phyloP scores from a whole-genome alignment of 2,329 filamentous ascomycete genomes.

The Cladosporium sp. region DNA sequence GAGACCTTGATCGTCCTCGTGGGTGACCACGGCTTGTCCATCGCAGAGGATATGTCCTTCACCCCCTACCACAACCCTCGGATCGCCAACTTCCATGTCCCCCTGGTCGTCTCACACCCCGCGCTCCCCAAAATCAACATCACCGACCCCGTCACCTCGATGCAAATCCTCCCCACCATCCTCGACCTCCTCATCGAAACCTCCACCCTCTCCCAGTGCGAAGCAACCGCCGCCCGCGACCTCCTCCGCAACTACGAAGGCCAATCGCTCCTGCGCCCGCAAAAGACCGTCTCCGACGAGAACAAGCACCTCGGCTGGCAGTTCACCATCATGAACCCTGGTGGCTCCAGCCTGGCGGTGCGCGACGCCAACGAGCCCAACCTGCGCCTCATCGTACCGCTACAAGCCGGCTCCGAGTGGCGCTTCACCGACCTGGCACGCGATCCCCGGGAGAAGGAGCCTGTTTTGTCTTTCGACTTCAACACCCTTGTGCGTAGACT shows the following conservation, averaged over 20 bases:
- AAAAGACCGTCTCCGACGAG: slow-evolving; percentile 14
- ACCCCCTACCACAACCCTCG: slow-evolving; percentile 47
- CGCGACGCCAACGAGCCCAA: slow-evolving; percentile 15
- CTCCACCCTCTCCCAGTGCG: slow-evolving; percentile 39
- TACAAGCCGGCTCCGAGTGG: slow-evolving; percentile 12
- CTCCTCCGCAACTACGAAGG: slow-evolving; percentile 49
- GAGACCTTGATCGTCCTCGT: slow-evolving; percentile 50
- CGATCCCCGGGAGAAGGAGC: slow-evolving; percentile 11
- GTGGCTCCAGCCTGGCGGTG: slow-evolving; percentile 21
- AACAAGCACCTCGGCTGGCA: slow-evolving; percentile 19
- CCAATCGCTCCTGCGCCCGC: slow-evolving; percentile 46
- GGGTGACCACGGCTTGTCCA: slow-evolving; percentile 44
- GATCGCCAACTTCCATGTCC: slow-evolving; percentile 47
- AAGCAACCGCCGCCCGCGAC: slow-evolving; percentile 39
- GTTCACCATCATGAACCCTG: slow-evolving; percentile 19
- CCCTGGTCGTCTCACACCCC: slow-evolving; percentile 48
- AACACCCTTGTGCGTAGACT: slow-evolving; percentile 9
- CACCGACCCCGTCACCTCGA: slow-evolving; percentile 42
- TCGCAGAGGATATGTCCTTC: slow-evolving; percentile 42
- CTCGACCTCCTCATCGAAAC: slow-evolving; percentile 47
- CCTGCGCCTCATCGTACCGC: slow-evolving; percentile 12
- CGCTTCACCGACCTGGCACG: slow-evolving; percentile 14
- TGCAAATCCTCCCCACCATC: slow-evolving; percentile 49
- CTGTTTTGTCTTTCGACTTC: slow-evolving; percentile 14
- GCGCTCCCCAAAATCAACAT: slow-evolving; percentile 44